Evolutionary conservation across 768 basidiomycete species (phyloP), one percentile per base, ranked within the genome.

Genomic region (Tylopilus intermedius): DNA sequence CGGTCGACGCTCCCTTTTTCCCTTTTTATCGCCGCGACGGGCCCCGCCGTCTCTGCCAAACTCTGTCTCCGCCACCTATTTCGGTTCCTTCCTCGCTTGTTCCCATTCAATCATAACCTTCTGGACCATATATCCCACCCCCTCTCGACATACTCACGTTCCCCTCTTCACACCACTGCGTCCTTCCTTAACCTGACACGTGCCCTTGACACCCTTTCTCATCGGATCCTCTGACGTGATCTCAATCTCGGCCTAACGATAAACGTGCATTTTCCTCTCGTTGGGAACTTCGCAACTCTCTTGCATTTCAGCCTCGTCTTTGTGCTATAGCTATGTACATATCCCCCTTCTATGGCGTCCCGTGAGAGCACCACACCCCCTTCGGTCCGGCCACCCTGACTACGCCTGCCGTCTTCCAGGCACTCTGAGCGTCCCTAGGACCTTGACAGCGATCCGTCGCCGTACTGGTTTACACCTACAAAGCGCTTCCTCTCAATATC

Each of bases 291-390:
- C 9, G 8, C 32, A 8, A 9, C 9, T 9, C 11, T 3, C 32
- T 33, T 18, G 18, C 18, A 18, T 18, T 18, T 18, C 18, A 18
- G 30, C 10, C 33, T 33, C 33, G 11, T 33, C 33, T 11, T 33
- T 3, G 18, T 18, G 18, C 18, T 18, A 18, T 18, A 24, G 24
- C 24, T 10, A 30, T 8, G 30, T 30, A 8, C 30, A 38, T 38
- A 18, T 5, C 8, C 21, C 2, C 13, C 51, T 48, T 50, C 54
- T 35, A 43, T 48, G 52, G 45, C 39, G 22, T 41, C 15, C 37
- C 55, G 55, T 61, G 59, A 24, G 56, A 54, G 38, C 14, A 13
- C 38, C 1, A 10, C n/a, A 15, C 4, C 2, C 15, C 37, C 15
- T 8, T 24, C 21, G 48, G 47, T 39, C 50, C 39, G 49, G 51